These are phyloP conservation scores for Trypanosomatidae sp. DNA, from an alignment of 208 protist species.

Conservation along the genomic window DNA sequence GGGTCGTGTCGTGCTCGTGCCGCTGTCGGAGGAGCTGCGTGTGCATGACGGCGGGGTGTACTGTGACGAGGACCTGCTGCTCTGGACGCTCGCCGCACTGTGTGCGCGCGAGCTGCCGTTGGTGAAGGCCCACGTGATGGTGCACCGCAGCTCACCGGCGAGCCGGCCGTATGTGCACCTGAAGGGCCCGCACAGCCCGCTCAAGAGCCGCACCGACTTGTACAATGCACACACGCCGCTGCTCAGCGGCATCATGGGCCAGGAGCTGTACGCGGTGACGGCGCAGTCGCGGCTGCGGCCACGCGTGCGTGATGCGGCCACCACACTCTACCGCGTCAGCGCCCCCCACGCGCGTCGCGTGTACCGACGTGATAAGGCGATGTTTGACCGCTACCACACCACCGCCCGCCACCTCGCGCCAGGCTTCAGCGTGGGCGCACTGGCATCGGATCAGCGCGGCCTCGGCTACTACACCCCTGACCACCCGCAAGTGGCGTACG, in stretches of 20 bases:
- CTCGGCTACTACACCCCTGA: conserved; percentile 82
- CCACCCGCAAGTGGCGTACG: conserved; percentile 66
- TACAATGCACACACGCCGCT: conserved; percentile 43
- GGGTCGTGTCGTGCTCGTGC: conserved; percentile 41
- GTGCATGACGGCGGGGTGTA: conserved; percentile 73
- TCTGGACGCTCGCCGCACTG: conserved; percentile 75
- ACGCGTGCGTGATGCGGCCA: conserved; percentile 34
- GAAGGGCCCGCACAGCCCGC: conserved; percentile 41
- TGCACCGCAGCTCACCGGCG: conserved; percentile 24
- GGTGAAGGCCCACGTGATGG: conserved; percentile 66
- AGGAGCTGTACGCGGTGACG: conserved; percentile 50
- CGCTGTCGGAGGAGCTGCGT: conserved; percentile 55
- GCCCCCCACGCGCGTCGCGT: conserved; percentile 48
- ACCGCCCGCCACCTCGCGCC: conserved; percentile 62
- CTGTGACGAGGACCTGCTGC: conserved; percentile 81
- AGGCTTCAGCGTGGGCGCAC: conserved; percentile 66
- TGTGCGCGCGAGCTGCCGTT: conserved; percentile 62
- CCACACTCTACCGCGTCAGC: conserved; percentile 43
- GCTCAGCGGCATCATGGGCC: conserved; percentile 39
- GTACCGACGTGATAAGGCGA: conserved; percentile 77
- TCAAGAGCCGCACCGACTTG: conserved; percentile 16
- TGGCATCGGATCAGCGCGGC: conserved; percentile 60
- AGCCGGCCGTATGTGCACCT: conserved; percentile 50
- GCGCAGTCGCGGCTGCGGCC: conserved; percentile 25
- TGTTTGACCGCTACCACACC: conserved; percentile 83